Conservation (phyloP, 2,329 filamentous ascomycete genomes). For the Botryotinia convoluta region DNA sequence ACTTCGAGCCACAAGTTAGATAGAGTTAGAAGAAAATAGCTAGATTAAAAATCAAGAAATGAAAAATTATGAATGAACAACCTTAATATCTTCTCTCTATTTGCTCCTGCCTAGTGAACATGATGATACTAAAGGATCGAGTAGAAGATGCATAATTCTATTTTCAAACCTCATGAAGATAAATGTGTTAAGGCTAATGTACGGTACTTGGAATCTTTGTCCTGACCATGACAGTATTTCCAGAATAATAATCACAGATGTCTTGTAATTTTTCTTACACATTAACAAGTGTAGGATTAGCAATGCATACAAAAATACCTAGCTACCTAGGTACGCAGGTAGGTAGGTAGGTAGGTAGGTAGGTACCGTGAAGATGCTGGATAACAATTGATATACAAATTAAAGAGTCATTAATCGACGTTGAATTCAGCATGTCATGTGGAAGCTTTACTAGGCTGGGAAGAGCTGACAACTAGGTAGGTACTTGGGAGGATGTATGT, state of each 20-base stretch:
- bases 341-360: not conserved
- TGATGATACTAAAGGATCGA: not conserved
- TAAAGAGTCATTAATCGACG: too few relatives aligned
- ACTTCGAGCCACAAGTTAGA: not conserved
- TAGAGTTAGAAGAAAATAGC: not conserved
- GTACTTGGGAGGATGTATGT: not conserved
- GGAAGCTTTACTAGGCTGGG: too few relatives aligned
- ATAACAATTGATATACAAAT: too few relatives aligned
- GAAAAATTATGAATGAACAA: not conserved
- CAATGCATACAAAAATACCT: not conserved
- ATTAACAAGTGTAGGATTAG: accelerated
- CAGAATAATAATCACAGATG: not conserved
- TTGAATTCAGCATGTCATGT: too few relatives aligned
- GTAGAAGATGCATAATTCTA: not conserved
- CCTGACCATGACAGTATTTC: not conserved
- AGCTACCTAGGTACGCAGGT: not conserved
- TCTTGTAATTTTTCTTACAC: not conserved
- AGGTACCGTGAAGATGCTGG: not conserved
- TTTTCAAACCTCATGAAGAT: not conserved
- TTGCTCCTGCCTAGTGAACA: not conserved
- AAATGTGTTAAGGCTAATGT: not conserved
- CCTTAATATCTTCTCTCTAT: not conserved
- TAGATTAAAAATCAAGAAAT: not conserved
- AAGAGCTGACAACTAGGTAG: too few relatives aligned
- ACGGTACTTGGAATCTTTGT: not conserved